phyloP scores from a whole-genome alignment of 169 alveolate species.

The Plasmodium relictum region DNA sequence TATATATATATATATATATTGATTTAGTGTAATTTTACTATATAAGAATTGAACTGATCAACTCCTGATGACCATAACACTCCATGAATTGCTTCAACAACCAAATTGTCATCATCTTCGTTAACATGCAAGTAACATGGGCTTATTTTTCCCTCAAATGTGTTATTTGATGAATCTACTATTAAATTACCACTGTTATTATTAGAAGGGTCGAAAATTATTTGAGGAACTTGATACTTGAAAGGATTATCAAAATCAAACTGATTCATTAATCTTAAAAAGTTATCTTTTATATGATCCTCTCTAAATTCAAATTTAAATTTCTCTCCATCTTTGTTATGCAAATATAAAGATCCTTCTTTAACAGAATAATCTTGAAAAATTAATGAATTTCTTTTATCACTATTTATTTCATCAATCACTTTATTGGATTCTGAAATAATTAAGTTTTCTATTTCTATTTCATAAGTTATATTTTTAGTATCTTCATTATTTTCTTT shows the following conservation, averaged over 20 bases:
- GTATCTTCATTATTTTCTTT: constrained; percentile 10
- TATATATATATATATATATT: constrained; percentile 8
- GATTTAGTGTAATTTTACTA: constrained; percentile 17
- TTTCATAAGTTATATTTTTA: constrained; percentile 28
- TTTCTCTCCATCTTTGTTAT: constrained; percentile 28
- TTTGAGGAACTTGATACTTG: constrained; percentile 22
- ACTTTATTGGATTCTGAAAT: constrained; percentile 43
- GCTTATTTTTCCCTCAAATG: constrained; percentile 46
- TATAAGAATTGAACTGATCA: constrained; percentile 43
- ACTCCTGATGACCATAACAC: constrained; percentile 67
- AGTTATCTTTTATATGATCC: constrained; percentile 11
- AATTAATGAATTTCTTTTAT: constrained; percentile 24
- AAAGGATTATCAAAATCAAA: constrained; percentile 31
- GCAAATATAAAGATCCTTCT: constrained; percentile 15
- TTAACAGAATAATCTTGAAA: constrained; percentile 37
- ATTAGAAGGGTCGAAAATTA: constrained; percentile 40
- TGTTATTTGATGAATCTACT: constrained; percentile 12
- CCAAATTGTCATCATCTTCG: constrained; percentile 55
- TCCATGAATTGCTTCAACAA: constrained; percentile 45
- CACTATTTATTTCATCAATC: constrained; percentile 52
- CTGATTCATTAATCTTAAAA: constrained; percentile 10
- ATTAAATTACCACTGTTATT: constrained; percentile 41
- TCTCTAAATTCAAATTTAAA: constrained; percentile 48
- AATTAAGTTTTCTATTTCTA: constrained; percentile 49
- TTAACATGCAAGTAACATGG: constrained; percentile 19